Evolutionary conservation across 2,329 filamentous ascomycete genomes (phyloP).

Genomic region (Xylaria sp.): DNA sequence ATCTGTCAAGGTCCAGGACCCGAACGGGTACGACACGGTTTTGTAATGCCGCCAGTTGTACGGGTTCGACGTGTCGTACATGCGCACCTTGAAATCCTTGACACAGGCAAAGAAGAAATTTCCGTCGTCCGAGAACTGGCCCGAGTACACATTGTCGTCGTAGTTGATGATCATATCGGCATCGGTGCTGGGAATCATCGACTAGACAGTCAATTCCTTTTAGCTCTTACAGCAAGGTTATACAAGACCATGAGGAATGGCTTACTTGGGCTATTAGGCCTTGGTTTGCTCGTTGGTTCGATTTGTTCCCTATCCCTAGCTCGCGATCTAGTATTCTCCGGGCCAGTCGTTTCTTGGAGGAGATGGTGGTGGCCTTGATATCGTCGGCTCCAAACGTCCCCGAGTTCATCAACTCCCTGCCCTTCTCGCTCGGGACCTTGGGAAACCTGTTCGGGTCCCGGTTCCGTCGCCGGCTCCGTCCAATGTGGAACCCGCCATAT

Average conservation of each 20-base stretch:
- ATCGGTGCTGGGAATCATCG: slow-evolving; percentile 74
- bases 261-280: slow-evolving; percentile 69
- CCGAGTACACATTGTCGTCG: slow-evolving; percentile 84
- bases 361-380: slow-evolving; percentile 46
- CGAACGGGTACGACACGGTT: slow-evolving; percentile 80
- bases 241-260: not conserved
- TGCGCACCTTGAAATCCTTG: slow-evolving; percentile 90
- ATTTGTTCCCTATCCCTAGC: slow-evolving; percentile 68
- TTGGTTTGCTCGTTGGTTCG: slow-evolving; percentile 62
- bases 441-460: slow-evolving; percentile 68
- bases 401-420: slow-evolving; percentile 76
- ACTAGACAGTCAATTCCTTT: slow-evolving; percentile 53
- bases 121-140: slow-evolving; percentile 94
- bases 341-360: slow-evolving; percentile 62
- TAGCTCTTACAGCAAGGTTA: slow-evolving; percentile 10
- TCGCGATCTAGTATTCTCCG: slow-evolving; percentile 79
- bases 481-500: slow-evolving; percentile 39
- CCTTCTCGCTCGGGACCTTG: slow-evolving; percentile 80
- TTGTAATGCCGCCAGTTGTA: slow-evolving; percentile 97
- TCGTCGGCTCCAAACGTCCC: slow-evolving; percentile 78
- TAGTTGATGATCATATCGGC: slow-evolving; percentile 90
- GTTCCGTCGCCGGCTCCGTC: slow-evolving; percentile 45
- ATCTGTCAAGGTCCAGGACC: slow-evolving; percentile 95
- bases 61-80: slow-evolving; percentile 97
- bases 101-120: slow-evolving; percentile 95